phyloP scores from a whole-genome alignment of 1,284 basidiomycete genomes.

The Ceratobasidium sp. region DNA sequence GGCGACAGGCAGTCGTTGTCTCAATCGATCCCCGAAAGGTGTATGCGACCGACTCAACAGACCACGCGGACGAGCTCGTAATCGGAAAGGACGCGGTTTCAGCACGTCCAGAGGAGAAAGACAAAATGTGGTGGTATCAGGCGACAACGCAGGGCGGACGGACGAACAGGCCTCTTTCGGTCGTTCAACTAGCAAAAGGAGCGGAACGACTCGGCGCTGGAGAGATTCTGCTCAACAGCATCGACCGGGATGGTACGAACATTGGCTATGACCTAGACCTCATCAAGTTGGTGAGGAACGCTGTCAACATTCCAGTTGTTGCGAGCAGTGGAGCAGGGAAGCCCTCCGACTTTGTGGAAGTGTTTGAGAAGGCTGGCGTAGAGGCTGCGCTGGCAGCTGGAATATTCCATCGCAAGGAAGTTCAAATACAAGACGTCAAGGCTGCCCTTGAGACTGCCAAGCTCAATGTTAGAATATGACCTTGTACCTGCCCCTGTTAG shows the following conservation, averaged over 20 bases:
- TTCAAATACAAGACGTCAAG: constrained; percentile 79
- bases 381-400: constrained; percentile 97
- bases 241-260: constrained; percentile 95
- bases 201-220: constrained; percentile 93
- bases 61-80: constrained; percentile 71
- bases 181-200: constrained; percentile 89
- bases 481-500: background rate
- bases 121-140: constrained; percentile 97
- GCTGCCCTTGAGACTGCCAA: constrained; percentile 17
- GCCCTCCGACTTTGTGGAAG: constrained; percentile 84
- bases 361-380: constrained; percentile 81
- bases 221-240: constrained; percentile 95
- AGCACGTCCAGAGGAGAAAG: constrained; percentile 66
- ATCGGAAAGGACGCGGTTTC: constrained; percentile 56
- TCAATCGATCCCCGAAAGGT: constrained; percentile 94
- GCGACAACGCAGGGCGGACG: constrained; percentile 97
- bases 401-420: constrained; percentile 95
- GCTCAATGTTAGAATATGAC: constrained; percentile 30
- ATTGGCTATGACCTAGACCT: constrained; percentile 92
- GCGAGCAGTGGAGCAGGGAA: constrained; percentile 93
- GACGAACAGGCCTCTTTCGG: constrained; percentile 88
- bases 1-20: constrained; percentile 97
- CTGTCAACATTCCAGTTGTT: constrained; percentile 91
- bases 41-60: constrained; percentile 72
- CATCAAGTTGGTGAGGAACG: constrained; percentile 76